phyloP scores from a whole-genome alignment of 495 filamentous ascomycete species.

The Tetracladium setigerum region DNA sequence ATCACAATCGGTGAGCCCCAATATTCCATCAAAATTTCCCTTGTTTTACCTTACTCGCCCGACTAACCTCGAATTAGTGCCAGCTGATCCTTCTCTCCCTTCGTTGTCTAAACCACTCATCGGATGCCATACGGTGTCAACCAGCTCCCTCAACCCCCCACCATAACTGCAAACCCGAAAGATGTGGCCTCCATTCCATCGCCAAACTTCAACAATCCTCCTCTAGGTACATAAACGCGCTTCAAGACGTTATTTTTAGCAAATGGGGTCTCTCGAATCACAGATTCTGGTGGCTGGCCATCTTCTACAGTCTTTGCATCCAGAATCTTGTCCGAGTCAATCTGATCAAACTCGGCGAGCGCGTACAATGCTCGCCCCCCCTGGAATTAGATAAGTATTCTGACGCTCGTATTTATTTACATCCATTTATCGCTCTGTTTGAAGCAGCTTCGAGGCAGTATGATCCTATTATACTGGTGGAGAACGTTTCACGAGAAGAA shows the following conservation, averaged over 20 bases:
- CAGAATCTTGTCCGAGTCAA: slow-evolving; percentile 3
- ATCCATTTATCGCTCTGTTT: slow-evolving; percentile 6
- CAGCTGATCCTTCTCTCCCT: slow-evolving; percentile 4
- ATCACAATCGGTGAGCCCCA: neutral
- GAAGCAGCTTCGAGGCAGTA: slow-evolving; percentile 2
- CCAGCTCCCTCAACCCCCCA: neutral
- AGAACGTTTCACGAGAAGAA: neutral
- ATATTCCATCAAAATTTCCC: neutral
- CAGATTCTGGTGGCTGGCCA: slow-evolving; percentile 2
- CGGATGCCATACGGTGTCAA: neutral
- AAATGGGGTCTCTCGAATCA: slow-evolving; percentile 1
- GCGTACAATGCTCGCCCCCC: slow-evolving; percentile 1
- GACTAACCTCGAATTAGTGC: slow-evolving; percentile 1
- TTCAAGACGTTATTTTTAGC: slow-evolving; percentile 1
- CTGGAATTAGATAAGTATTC: slow-evolving; percentile 3
- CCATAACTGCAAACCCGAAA: neutral
- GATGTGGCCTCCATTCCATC: slow-evolving; percentile 3
- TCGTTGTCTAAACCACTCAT: slow-evolving; percentile 3
- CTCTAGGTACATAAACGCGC: neutral
- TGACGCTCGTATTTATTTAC: slow-evolving; percentile 1
- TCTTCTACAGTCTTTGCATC: too few relatives aligned
- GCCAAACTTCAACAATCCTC: slow-evolving; percentile 3
- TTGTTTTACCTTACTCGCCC: neutral
- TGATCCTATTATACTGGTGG: slow-evolving; percentile 2
- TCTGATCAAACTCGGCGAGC: slow-evolving; percentile 6